These are phyloP conservation scores for Erysimum pusillum DNA, from an alignment of 441 rosid species.

Conservation along the genomic window DNA sequence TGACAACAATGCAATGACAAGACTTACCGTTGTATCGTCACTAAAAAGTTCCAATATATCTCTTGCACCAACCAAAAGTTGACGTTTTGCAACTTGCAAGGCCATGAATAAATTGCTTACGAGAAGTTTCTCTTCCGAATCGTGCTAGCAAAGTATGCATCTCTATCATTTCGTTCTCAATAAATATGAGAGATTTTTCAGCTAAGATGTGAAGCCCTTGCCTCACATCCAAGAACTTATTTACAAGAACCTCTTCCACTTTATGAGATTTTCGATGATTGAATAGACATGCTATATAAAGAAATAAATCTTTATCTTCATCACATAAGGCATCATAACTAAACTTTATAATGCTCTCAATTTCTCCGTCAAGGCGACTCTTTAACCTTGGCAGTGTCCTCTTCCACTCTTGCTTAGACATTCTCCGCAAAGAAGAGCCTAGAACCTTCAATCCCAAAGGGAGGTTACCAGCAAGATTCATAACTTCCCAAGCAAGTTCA, in stretches of 20 bases:
- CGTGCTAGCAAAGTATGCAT: not conserved
- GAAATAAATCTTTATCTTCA: not conserved
- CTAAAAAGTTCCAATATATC: not conserved
- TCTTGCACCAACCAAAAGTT: not conserved
- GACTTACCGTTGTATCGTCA: not conserved
- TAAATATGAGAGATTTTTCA: not conserved
- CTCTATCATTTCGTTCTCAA: rapidly evolving
- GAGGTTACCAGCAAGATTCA: rapidly evolving
- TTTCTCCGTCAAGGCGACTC: not conserved
- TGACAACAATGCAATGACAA: not conserved
- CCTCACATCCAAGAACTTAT: rapidly evolving
- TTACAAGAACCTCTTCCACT: not conserved
- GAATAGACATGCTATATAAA: not conserved
- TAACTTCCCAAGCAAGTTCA: not conserved
- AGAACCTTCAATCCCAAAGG: not conserved
- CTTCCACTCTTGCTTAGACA: not conserved
- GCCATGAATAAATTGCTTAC: not conserved
- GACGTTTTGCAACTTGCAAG: not conserved
- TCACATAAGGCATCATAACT: not conserved
- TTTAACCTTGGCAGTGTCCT: not conserved
- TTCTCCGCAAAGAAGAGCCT: not conserved
- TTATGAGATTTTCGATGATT: not conserved
- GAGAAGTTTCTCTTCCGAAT: not conserved
- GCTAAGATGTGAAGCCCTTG: not conserved
- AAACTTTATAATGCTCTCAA: not conserved